Conservation (phyloP, 371 early-diverging fungal genomes). For the Nematocida major region DNA sequence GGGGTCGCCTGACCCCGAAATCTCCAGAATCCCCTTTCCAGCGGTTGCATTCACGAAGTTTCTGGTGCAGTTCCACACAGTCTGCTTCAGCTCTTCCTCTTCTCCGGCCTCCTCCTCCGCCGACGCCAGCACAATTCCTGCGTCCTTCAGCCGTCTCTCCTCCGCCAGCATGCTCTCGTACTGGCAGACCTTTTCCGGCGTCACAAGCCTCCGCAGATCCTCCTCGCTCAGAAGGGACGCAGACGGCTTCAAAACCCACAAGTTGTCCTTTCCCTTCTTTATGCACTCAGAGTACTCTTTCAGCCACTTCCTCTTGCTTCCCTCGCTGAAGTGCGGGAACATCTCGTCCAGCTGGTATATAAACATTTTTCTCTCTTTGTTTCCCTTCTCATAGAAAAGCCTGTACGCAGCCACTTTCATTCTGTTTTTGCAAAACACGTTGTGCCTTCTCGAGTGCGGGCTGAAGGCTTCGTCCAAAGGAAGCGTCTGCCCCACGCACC, state of each 20-base stretch:
- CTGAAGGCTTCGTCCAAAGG: conserved; percentile 88
- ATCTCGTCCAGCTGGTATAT: conserved; percentile 60
- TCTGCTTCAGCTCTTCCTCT: conserved; percentile 79
- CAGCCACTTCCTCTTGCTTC: conserved; percentile 65
- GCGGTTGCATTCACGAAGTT: conserved; percentile 74
- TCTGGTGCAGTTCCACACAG: conserved; percentile 87
- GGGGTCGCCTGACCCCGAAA: conserved; percentile 67
- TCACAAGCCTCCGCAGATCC: conserved; percentile 80
- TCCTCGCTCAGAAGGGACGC: conserved; percentile 78
- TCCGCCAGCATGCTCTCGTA: conserved; percentile 90
- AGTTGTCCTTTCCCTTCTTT: conserved; percentile 77
- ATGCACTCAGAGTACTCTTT: conserved; percentile 91
- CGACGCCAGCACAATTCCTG: conserved; percentile 70
- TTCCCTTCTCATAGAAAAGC: conserved; percentile 68
- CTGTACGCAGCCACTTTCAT: conserved; percentile 71
- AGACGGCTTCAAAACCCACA: conserved; percentile 81
- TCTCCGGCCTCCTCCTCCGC: conserved; percentile 68
- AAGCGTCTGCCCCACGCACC: conserved; percentile 88
- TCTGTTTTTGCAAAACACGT: conserved; percentile 78
- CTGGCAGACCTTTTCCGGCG: conserved; percentile 93
- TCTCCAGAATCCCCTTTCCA: conserved; percentile 66
- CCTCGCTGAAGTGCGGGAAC: conserved; percentile 65
- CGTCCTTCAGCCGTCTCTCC: conserved; percentile 81
- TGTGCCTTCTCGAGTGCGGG: conserved; percentile 88
- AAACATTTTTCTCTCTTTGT: conserved; percentile 64